These are phyloP conservation scores for Colletotrichum tropicicola DNA, from an alignment of 2,329 filamentous ascomycete species.

Conservation along the genomic window DNA sequence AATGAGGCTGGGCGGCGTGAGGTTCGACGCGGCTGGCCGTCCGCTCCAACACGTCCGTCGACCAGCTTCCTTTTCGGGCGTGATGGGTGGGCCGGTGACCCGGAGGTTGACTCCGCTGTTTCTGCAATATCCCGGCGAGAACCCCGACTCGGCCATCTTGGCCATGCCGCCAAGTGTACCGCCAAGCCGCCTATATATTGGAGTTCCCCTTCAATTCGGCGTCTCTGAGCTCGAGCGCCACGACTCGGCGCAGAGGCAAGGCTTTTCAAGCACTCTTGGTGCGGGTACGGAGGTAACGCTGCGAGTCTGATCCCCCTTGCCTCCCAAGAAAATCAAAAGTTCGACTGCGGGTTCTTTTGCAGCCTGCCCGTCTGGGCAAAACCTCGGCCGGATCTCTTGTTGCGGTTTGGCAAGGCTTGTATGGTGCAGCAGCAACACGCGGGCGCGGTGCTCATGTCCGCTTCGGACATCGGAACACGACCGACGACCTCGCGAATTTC, in stretches of 20 bases:
- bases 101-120: neutral
- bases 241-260: constrained; percentile 18
- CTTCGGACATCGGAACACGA: neutral
- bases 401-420: constrained; percentile 17
- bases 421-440: neutral
- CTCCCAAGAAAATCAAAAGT: constrained; percentile 19
- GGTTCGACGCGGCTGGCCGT: neutral
- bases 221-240: neutral
- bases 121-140: constrained; percentile 3
- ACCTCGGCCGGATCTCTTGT: constrained; percentile 17
- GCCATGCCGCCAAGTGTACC: constrained; percentile 7
- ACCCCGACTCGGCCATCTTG: constrained; percentile 14
- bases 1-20: neutral
- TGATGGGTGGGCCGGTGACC: neutral
- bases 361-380: neutral
- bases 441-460: neutral
- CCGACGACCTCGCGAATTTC: neutral
- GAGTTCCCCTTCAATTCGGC: neutral
- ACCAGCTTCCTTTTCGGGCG: constrained; percentile 17
- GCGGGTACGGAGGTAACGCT: too few species aligned
- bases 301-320: neutral
- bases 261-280: constrained; percentile 20
- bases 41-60: neutral
- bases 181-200: constrained; percentile 21
- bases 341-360: constrained; percentile 9